These are phyloP conservation scores for Jaenimonas drosophilae DNA, from an alignment of 208 protist genomes.

Conservation along the genomic window DNA sequence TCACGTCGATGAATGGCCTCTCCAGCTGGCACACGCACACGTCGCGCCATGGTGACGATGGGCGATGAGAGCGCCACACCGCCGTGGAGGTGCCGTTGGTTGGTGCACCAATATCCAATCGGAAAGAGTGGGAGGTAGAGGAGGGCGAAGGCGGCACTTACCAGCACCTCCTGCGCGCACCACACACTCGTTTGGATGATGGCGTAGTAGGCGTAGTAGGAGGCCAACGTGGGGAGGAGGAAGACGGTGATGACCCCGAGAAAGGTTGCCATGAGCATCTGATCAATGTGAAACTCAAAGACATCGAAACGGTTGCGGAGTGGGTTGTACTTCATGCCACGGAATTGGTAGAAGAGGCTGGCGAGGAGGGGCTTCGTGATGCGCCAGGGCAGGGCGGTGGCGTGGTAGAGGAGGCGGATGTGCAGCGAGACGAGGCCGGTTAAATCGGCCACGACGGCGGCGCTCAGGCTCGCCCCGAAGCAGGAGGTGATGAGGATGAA, in stretches of 20 bases:
- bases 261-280: conserved; percentile 88
- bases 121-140: conserved; percentile 61
- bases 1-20: not conserved
- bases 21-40: not conserved
- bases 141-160: conserved; percentile 32
- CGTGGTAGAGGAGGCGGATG: conserved; percentile 66
- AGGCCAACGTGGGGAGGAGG: conserved; percentile 83
- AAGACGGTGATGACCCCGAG: conserved; percentile 86
- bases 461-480: conserved; percentile 68
- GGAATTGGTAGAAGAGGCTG: conserved; percentile 79
- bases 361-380: conserved; percentile 26
- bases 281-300: conserved; percentile 82
- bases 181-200: conserved; percentile 46
- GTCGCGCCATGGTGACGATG: no score
- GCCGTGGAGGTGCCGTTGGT: conserved; percentile 8
- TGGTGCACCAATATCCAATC: conserved; percentile 37
- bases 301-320: conserved; percentile 84
- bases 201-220: conserved; percentile 92
- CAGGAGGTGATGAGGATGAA: conserved; percentile 47
- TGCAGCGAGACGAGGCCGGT: conserved; percentile 72
- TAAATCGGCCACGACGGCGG: conserved; percentile 72
- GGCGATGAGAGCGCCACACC: conserved; percentile 31
- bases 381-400: conserved; percentile 62
- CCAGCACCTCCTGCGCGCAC: conserved; percentile 37
- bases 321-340: conserved; percentile 90